Evolutionary conservation across 2,329 filamentous ascomycete species (phyloP), one percentile per base, ranked within the genome.

Genomic region (Curvularia eragrostidis): DNA sequence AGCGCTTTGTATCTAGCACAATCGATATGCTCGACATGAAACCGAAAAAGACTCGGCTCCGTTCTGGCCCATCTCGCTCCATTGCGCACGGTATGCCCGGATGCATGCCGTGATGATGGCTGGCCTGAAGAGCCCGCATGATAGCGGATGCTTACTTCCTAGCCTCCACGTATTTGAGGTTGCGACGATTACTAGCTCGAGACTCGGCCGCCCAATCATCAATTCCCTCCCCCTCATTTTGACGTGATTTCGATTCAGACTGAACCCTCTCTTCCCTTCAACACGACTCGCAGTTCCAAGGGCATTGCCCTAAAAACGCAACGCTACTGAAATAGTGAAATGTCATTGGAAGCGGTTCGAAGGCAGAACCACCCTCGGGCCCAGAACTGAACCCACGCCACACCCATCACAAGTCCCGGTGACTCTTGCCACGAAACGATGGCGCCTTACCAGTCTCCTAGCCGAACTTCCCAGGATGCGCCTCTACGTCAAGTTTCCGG

Each of bases 161-260:
- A 48, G 54, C 34, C 32, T 30, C 21, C 28, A 41, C 9, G 28
- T 26, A 36, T 36, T n/a, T 21, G 34, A 3, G 32, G 42, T 47
- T 10, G 38, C 42, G n/a, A 56, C 41, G 49, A 21, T 48, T 24
- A 19, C 44, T 28, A 44, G 30, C 28, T 56, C 47, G 23, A 41
- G 42, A 55, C 46, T 55, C 47, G 36, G 51, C 41, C 19, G 42
- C 28, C 56, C 56, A 62, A 60, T 64, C 42, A 46, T 24, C 38
- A 38, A 43, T 32, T 19, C 19, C 34, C 15, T 18, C 38, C 42
- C 34, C 39, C 51, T n/a, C 42, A 28, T 28, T 28, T 9, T 34
- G 50, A 51, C 53, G 47, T 56, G 36, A 5, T 59, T 43, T 47
- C 48, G 9, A 38, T 41, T 26, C 42, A 53, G 47, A 46, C 21